Base-by-base conservation (phyloP, 495 filamentous ascomycete genomes). In the Friedmanniomyces simplex region DNA sequence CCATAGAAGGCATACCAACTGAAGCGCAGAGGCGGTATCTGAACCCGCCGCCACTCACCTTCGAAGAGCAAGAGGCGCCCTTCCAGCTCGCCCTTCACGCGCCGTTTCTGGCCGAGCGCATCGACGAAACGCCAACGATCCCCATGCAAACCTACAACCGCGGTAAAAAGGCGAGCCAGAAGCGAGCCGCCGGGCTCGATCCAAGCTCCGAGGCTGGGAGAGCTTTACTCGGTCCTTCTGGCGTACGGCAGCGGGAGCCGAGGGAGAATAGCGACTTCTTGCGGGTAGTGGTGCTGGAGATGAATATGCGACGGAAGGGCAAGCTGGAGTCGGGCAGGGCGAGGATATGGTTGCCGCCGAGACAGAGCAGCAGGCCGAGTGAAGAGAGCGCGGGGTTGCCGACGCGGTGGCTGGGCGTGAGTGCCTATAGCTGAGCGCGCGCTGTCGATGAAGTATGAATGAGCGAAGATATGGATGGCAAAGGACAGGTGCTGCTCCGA, bases 261-360 rank as follows among this genome's bases (percentile, higher is more conserved):
- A 81, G 93, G 37, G 93, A 98, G 68, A 98, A 98, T 67, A 81
- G 85, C 24, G 86, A 96, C 62, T 98, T 97, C 72, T 82, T 98
- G 50, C 82, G 93, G 28, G 84, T 97, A 64, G 88, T 94, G 26
- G 91, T 96, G 53, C 77, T 96, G 65, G 93, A 98, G 72, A 95
- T 96, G 86, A 88, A 91, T 57, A 98, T 98, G 93, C 85, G 91
- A 30, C 84, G 88, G 63, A 79, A 77, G 45, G 93, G 93, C 45
- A 97, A 98, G 72, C 73, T 98, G 55, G 87, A 89, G 63, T 86
- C 91, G 47, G 83, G 85, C 47, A 80, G 84, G 50, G 93, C 93
- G 39, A 82, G 82, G 58, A 82, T 93, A 69, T 88, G 87, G 70
- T 73, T 98, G n/a, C 91, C 91, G 37, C 89, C 93, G 21, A 79